Conservation (phyloP, 257 asterid species). For the Cruciata laevipes region DNA sequence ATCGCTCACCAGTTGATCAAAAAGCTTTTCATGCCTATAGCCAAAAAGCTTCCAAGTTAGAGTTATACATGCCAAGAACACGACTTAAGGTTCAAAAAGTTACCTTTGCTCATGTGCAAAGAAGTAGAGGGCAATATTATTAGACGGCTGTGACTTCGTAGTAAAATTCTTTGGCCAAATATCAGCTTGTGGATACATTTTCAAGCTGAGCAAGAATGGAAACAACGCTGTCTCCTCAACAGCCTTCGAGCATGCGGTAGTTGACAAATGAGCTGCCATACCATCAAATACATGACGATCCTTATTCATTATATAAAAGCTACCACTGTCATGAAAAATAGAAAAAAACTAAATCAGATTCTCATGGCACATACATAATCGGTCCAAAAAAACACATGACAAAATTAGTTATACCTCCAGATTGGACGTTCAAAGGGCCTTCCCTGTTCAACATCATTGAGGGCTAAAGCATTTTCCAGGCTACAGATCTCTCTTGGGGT, state of each 20-base stretch:
- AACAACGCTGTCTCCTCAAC: slow-evolving; percentile 35
- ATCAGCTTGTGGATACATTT: slow-evolving; percentile 49
- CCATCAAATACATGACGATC: slow-evolving; percentile 31
- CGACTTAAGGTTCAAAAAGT: not conserved
- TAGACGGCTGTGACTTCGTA: slow-evolving; percentile 34
- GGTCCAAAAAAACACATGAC: not conserved
- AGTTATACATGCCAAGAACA: slow-evolving; percentile 1
- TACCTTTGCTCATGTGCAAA: slow-evolving; percentile 50
- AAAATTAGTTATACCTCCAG: slow-evolving; percentile 53
- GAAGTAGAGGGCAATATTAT: slow-evolving; percentile 68
- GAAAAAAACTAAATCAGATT: slow-evolving; percentile 11
- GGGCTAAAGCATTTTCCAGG: slow-evolving; percentile 12
- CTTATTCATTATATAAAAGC: slow-evolving; percentile 35
- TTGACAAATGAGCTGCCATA: slow-evolving; percentile 53
- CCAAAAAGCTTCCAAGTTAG: slow-evolving; percentile 3
- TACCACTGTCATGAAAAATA: slow-evolving; percentile 45
- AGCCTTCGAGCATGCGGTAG: slow-evolving; percentile 45
- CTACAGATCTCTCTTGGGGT: slow-evolving; percentile 11
- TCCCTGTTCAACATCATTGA: slow-evolving; percentile 15
- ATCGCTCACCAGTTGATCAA: slow-evolving; percentile 46
- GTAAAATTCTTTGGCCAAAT: slow-evolving; percentile 84
- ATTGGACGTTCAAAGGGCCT: slow-evolving; percentile 40
- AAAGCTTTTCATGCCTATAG: slow-evolving; percentile 36
- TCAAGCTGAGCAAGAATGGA: slow-evolving; percentile 44
- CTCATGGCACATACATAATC: slow-evolving; percentile 3